A percentile compares a stretch with the other conserved stretches of the same genome.
phyloP scores from a whole-genome alignment of 2,329 filamentous ascomycete genomes.

The Fusarium sp. region DNA sequence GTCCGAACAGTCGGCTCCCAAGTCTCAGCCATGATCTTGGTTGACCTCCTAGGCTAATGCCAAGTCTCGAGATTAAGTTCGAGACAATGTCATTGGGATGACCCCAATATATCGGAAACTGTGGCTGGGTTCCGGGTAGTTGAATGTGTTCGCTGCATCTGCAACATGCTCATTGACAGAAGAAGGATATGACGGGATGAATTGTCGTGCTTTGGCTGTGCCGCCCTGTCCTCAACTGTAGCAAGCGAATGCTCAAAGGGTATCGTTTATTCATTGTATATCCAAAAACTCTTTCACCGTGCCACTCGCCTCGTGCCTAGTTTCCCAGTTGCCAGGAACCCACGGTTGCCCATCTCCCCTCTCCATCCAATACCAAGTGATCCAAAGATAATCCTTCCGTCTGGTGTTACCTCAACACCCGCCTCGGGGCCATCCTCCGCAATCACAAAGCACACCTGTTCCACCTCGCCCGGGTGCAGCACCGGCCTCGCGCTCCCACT shows the following conservation, averaged over 20 bases:
- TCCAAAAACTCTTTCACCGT: slow-evolving; percentile 39
- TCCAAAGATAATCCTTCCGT: slow-evolving; percentile 76
- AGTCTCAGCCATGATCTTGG: slow-evolving; percentile 18
- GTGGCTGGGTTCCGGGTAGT: neutral
- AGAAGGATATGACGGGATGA: slow-evolving; percentile 1
- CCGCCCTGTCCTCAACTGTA: neutral
- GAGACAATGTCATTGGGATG: slow-evolving; percentile 5
- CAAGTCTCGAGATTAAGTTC: slow-evolving; percentile 8
- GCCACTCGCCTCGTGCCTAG: slow-evolving; percentile 64
- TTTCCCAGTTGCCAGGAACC: slow-evolving; percentile 88
- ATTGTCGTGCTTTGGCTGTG: neutral
- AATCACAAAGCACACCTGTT: slow-evolving; percentile 73
- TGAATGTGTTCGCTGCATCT: neutral
- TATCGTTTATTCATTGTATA: slow-evolving; percentile 22
- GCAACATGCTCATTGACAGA: neutral
- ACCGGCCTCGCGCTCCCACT: slow-evolving; percentile 61
- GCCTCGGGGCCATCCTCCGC: slow-evolving; percentile 54
- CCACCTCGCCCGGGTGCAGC: slow-evolving; percentile 70
- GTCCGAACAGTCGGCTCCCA: slow-evolving; percentile 3
- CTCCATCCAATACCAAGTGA: slow-evolving; percentile 89
- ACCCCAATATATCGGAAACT: slow-evolving; percentile 1
- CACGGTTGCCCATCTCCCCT: slow-evolving; percentile 87
- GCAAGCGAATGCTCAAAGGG: slow-evolving; percentile 5
- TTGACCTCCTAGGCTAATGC: slow-evolving; percentile 1
- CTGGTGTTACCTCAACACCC: slow-evolving; percentile 56